Evolutionary conservation across 2,329 filamentous ascomycete genomes (phyloP).

Genomic region (Bimuria novae-zelandiae): DNA sequence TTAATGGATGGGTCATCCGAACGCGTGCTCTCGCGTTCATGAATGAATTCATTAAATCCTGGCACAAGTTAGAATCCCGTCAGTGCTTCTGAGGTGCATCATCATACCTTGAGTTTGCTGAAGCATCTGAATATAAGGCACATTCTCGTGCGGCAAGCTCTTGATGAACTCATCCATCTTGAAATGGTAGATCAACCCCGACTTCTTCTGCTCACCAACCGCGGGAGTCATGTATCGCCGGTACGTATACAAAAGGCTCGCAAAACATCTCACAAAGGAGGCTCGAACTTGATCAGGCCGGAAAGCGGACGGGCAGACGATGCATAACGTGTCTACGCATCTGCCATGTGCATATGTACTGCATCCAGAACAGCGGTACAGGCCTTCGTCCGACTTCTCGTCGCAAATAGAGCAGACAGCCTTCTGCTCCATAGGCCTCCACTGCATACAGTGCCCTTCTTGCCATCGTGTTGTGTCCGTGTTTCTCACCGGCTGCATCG

Average conservation of each 20-base stretch:
- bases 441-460: constrained; percentile 80
- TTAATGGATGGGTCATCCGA: constrained; percentile 68
- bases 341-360: constrained; percentile 59
- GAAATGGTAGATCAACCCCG: constrained; percentile 66
- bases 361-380: constrained; percentile 74
- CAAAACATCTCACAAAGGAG: constrained; percentile 71
- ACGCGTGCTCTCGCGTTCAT: constrained; percentile 72
- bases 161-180: constrained; percentile 69
- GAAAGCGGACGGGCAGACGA: constrained; percentile 71
- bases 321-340: constrained; percentile 63
- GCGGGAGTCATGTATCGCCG: constrained; percentile 65
- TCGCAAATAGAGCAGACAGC: constrained; percentile 75
- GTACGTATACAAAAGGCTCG: constrained; percentile 71
- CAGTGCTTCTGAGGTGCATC: background rate
- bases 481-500: constrained; percentile 77
- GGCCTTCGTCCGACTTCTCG: constrained; percentile 72
- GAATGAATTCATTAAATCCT: constrained; percentile 83
- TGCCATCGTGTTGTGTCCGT: constrained; percentile 82
- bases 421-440: constrained; percentile 62
- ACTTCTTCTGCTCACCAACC: constrained; percentile 64
- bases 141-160: constrained; percentile 66
- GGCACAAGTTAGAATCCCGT: constrained; percentile 13
- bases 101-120: constrained; percentile 65
- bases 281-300: constrained; percentile 69
- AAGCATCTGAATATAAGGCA: constrained; percentile 65